A percentile compares a stretch with the other conserved stretches of the same genome.
These are phyloP conservation scores for Leccinum barrowsii DNA, from an alignment of 768 basidiomycete species.

Conservation along the genomic window DNA sequence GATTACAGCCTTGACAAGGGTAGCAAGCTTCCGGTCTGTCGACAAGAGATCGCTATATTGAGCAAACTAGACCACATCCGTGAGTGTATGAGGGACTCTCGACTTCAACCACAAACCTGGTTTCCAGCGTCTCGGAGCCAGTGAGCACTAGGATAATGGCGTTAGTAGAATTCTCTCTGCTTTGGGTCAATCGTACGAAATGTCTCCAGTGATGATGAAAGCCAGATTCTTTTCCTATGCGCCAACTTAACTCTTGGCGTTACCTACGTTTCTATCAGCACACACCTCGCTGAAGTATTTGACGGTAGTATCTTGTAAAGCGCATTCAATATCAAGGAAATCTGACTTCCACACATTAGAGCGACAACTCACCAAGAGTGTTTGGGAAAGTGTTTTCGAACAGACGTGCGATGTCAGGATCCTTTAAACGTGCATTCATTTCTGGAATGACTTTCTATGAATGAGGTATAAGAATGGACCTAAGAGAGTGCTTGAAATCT, in stretches of 20 bases:
- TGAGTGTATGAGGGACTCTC: neutral
- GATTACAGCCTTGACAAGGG: conserved; percentile 75
- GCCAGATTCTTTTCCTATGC: conserved; percentile 64
- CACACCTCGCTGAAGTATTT: conserved; percentile 64
- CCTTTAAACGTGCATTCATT: conserved; percentile 67
- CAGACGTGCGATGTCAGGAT: conserved; percentile 72
- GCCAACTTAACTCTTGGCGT: conserved; percentile 4
- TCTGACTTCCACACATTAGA: neutral
- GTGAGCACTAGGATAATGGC: conserved; percentile 52
- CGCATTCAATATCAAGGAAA: neutral
- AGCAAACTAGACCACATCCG: conserved; percentile 48
- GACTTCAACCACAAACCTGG: conserved; percentile 43
- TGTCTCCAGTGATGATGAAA: conserved; percentile 80
- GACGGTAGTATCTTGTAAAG: conserved; percentile 65
- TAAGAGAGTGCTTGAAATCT: conserved; percentile 3
- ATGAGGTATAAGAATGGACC: neutral
- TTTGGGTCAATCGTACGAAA: conserved; percentile 51
- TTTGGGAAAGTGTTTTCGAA: conserved; percentile 85
- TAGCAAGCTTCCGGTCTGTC: conserved; percentile 54
- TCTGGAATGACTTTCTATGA: conserved; percentile 67
- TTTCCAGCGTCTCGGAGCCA: conserved; percentile 84
- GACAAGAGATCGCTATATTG: conserved; percentile 61
- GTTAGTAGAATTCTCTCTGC: conserved; percentile 5
- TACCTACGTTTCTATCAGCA: neutral
- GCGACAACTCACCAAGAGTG: conserved; percentile 55